These are phyloP conservation scores for Puya raimondii DNA, from an alignment of 176 grass and related monocot genomes.

Conservation along the genomic window DNA sequence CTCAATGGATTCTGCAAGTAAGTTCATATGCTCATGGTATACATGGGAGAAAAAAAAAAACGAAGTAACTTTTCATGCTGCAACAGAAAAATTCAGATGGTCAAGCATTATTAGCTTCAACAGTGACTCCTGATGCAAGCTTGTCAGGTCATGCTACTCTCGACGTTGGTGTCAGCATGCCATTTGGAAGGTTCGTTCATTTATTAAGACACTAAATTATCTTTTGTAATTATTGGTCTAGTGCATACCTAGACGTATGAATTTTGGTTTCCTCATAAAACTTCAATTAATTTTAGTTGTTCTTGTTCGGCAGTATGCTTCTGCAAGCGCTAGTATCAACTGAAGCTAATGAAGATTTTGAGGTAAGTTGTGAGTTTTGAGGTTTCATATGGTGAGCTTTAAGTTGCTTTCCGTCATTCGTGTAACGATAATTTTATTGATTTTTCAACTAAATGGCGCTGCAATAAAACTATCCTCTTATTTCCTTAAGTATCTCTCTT, in stretches of 20 bases:
- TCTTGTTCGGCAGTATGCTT: slow-evolving; percentile 67
- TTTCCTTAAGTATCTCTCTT: too few species aligned
- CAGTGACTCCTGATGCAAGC: slow-evolving; percentile 49
- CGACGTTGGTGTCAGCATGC: slow-evolving; percentile 35
- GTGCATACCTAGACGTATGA: background rate
- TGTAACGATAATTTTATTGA: too few species aligned
- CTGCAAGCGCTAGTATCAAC: slow-evolving; percentile 74
- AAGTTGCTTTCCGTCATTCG: background rate
- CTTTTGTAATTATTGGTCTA: slow-evolving; percentile 1
- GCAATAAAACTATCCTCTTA: too few species aligned
- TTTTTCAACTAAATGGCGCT: too few species aligned
- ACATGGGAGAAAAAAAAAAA: background rate
- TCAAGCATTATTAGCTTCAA: slow-evolving; percentile 85
- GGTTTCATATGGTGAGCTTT: background rate
- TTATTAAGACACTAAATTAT: background rate
- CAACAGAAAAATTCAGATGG: slow-evolving; percentile 77
- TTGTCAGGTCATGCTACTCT: slow-evolving; percentile 22
- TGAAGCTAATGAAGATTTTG: slow-evolving; percentile 71
- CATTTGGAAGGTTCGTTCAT: slow-evolving; percentile 85
- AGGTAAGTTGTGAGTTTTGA: slow-evolving; percentile 33
- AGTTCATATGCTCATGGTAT: too few species aligned
- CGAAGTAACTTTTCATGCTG: background rate
- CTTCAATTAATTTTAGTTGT: slow-evolving; percentile 20
- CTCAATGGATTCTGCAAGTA: background rate
- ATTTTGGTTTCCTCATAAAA: slow-evolving; percentile 3